Evolutionary conservation across 2,329 filamentous ascomycete genomes (phyloP).

Genomic region (Orbilia oligospora): DNA sequence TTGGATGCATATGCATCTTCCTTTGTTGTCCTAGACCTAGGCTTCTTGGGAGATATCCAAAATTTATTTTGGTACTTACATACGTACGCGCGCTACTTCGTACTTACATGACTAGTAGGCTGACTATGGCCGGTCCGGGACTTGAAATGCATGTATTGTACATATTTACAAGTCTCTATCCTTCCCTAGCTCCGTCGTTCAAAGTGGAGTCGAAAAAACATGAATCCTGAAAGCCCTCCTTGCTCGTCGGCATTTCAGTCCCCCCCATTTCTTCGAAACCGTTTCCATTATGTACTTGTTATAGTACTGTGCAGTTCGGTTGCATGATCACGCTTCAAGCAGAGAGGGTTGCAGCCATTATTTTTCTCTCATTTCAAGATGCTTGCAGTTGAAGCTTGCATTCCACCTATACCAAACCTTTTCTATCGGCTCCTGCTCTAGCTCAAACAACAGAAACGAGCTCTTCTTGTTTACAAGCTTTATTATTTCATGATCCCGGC

Average conservation of each 20-base stretch:
- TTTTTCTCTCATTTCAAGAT: slow-evolving; percentile 31
- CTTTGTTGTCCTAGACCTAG: slow-evolving; percentile 10
- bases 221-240: slow-evolving; percentile 32
- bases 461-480: slow-evolving; percentile 15
- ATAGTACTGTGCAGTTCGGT: slow-evolving; percentile 24
- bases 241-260: slow-evolving; percentile 48
- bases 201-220: slow-evolving; percentile 17
- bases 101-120: slow-evolving; percentile 30
- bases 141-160: slow-evolving; percentile 9
- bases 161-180: background rate
- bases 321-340: slow-evolving; percentile 42
- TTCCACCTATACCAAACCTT: slow-evolving; percentile 50
- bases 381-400: slow-evolving; percentile 46
- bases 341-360: slow-evolving; percentile 42
- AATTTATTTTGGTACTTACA: slow-evolving; percentile 4
- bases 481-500: slow-evolving; percentile 8
- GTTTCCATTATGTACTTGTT: slow-evolving; percentile 24
- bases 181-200: slow-evolving; percentile 1
- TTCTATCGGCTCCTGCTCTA: slow-evolving; percentile 44
- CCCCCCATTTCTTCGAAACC: slow-evolving; percentile 28
- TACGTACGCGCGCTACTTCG: background rate
- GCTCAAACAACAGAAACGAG: slow-evolving; percentile 31
- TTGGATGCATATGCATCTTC: slow-evolving; percentile 54
- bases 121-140: slow-evolving; percentile 34
- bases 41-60: background rate